These are phyloP conservation scores for Verbascum thapsus DNA, from an alignment of 257 asterid species.

Conservation along the genomic window DNA sequence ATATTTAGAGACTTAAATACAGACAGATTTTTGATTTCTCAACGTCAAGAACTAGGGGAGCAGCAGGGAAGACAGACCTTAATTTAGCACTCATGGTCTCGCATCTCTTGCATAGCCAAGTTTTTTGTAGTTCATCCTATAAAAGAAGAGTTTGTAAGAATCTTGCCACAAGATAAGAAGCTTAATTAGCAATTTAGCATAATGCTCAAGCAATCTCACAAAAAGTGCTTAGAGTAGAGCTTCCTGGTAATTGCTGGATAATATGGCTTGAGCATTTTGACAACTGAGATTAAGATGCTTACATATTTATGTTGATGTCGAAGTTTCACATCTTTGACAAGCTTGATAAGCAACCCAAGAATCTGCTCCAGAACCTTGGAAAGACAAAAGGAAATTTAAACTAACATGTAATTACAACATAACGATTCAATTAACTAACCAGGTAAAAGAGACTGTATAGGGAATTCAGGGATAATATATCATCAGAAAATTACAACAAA, in stretches of 20 bases:
- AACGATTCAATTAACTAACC: no score
- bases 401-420: neutral
- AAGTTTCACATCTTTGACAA: conserved; percentile 94
- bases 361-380: conserved; percentile 96
- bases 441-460: no score
- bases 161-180: conserved; percentile 7
- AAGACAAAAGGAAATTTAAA: conserved; percentile 26
- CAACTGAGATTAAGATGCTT: conserved; percentile 38
- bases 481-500: conserved; percentile 18
- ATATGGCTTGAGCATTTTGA: conserved; percentile 9
- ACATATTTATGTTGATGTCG: conserved; percentile 96
- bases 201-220: conserved; percentile 21
- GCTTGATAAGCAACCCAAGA: conserved; percentile 95
- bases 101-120: conserved; percentile 97
- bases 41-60: conserved; percentile 31
- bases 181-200: conserved; percentile 22
- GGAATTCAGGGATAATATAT: conserved; percentile 18
- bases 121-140: conserved; percentile 88
- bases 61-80: conserved; percentile 54
- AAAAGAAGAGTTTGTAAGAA: conserved; percentile 17
- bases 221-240: neutral
- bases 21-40: conserved; percentile 17
- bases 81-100: conserved; percentile 99
- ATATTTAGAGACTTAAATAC: conserved; percentile 10
- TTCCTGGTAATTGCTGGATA: neutral